Evolutionary conservation across 495 filamentous ascomycete genomes (phyloP), one percentile per base, ranked within the genome.

Genomic region (Physcia stellaris): DNA sequence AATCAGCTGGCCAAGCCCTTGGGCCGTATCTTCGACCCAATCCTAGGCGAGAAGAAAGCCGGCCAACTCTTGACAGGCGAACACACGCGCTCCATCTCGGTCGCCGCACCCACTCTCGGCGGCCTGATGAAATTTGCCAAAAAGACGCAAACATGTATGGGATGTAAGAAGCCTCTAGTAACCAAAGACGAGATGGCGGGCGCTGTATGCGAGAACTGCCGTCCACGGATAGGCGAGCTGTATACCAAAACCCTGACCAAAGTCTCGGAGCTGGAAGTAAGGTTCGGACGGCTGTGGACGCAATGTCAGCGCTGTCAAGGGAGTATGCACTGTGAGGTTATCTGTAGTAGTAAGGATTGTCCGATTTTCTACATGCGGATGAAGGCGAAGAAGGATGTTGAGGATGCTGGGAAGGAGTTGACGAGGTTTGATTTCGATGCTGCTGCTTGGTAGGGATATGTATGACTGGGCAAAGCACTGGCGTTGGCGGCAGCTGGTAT

Each of bases 311-410:
- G 90, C 24, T 99, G 90, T 56, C 90, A 99, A 62, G 90, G 88
- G 11, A 93, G 85, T 56, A 75, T 99, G 69, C 90, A 99, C 61
- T 85, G 80, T 53, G 88, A 99, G 61, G 90, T 99, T 17, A 96
- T 99, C 47, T 99, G 90, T 66, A 84, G 79, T 28, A 86, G 80
- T 47, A 81, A 81, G 52, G 90, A 99, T 61, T 99, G 90, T 53
- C 90, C 90, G 3, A 99, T 99, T 46, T 99, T 95, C 62, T 99
- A 99, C 55, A 99, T 96, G 90, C 79, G 90, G 4, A 99, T 99
- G 90, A 99, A 99, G 66, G 87, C 86, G 19, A 94, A 94, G 75
- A 99, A 96, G 65, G 90, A 99, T 56, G 76, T 96, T 30, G 86
- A 95, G 58, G 90, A 99, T 64, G 76, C 73, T 3, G 86, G 86